Evolutionary conservation across 352 stramenopile genomes (phyloP), one percentile per base, ranked within the genome.

Genomic region (Phytophthora ramorum): DNA sequence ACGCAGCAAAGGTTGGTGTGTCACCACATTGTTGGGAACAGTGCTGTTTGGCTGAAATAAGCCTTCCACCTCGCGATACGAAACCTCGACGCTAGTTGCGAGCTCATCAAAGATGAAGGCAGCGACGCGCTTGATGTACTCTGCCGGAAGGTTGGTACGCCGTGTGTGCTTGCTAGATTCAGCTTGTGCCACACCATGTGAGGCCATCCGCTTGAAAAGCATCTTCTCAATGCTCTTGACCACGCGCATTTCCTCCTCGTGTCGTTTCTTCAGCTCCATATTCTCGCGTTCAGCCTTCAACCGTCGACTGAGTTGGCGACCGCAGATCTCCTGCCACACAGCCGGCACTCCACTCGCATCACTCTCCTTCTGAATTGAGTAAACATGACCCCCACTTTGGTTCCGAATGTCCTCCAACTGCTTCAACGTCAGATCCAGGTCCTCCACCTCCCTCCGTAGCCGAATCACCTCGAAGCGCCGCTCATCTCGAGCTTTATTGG

Each of bases 31-130:
- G 16, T 43, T 56, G 8, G 68, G 40, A 2, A 58, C 47, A 14
- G 73, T 41, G 2, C 72, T 58, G 7, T 62, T 63, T 0, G 54
- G 65, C 35, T 56, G 34, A 5, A 84, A 59, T 24, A 84, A 62
- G 4, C 40, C 47, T 54, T 84, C 76, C 13, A 79, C 66, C 35
- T 84, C 66, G 5, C 63, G 49, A 51, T 84, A 79, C 20, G 63
- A 74, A 4, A 68, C 70, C 9, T 84, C 73, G 5, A 77, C 69
- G 37, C 76, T 69, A 7, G 65, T 60, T 17, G 70, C 54, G 4
- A 79, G 54, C 17, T 79, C 71, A 9, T 76, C 67, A 24, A 76
- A 76, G 46, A 79, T 79, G 13, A 69, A 72, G 4, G 58, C 63
- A 14, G 61, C 53, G 16, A 68, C 60, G 14, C 60, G 60, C 34